These are phyloP conservation scores for Suhomyces taliae DNA, from an alignment of 1,139 yeast species.

Conservation along the genomic window DNA sequence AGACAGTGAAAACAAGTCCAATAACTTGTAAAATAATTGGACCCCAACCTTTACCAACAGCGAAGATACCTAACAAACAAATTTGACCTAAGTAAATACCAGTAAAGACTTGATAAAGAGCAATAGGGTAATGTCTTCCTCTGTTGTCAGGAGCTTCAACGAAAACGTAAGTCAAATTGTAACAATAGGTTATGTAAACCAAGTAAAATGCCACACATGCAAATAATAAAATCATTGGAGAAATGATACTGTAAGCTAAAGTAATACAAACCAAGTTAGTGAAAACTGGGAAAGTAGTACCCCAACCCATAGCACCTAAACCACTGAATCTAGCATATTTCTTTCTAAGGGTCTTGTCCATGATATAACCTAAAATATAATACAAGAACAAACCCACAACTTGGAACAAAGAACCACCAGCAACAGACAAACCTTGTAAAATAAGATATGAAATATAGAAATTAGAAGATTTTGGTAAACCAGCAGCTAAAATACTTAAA, in stretches of 20 bases:
- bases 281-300: slow-evolving; percentile 83
- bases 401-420: slow-evolving; percentile 81
- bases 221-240: slow-evolving; percentile 73
- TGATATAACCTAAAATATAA: slow-evolving; percentile 62
- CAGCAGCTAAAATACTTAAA: slow-evolving; percentile 65
- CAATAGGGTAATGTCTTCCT: slow-evolving; percentile 86
- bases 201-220: slow-evolving; percentile 67
- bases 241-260: slow-evolving; percentile 75
- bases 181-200: slow-evolving; percentile 74
- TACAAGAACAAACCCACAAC: slow-evolving; percentile 69
- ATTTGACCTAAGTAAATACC: slow-evolving; percentile 87
- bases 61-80: slow-evolving; percentile 81
- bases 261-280: slow-evolving; percentile 80
- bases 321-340: slow-evolving; percentile 72
- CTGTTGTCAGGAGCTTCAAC: slow-evolving; percentile 65
- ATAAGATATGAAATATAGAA: slow-evolving; percentile 72
- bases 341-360: slow-evolving; percentile 85
- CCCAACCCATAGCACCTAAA: slow-evolving; percentile 74
- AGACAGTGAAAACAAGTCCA: slow-evolving; percentile 60
- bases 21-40: slow-evolving; percentile 78
- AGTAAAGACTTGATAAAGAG: slow-evolving; percentile 81
- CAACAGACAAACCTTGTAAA: slow-evolving; percentile 80
- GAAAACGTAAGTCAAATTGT: slow-evolving; percentile 74
- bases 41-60: slow-evolving; percentile 94
- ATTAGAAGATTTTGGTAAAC: slow-evolving; percentile 87